Evolutionary conservation across 345 rosid species (phyloP), one percentile per base, ranked within the genome.

Genomic region (Psidium friedrichsthalianum): DNA sequence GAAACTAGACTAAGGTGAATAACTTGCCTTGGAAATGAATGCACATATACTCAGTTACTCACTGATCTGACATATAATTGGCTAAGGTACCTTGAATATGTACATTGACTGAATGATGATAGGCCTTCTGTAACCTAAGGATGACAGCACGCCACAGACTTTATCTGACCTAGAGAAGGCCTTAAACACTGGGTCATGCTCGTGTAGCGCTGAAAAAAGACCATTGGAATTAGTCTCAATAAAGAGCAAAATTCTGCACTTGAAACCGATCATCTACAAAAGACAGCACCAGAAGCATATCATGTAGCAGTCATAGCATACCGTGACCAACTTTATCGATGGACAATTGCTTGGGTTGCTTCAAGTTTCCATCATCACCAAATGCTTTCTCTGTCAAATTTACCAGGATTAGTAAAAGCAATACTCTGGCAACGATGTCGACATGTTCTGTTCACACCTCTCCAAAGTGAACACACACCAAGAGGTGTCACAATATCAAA

Each of bases 311-410:
- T 4, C 56, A 80, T 56, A 86, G 87, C 88, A 84, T 95, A 98
- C 99, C 96, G 82, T 98, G 98, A 15, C 98, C 99, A 87, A 94
- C 98, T 95, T 98, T 98, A 91, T 98, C 96, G 29, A 96, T 96
- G 32, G 98, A 98, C 57, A 94, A 92, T 86, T 96, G 91, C 92
- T 98, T 96, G 0, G 95, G 87, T 93, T 95, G 98, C 93, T 90
- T 94, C 56, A 97, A 83, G 86, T 91, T 90, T 69, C 98, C 98
- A 90, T 94, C 92, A 83, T 93, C 93, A 13, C 90, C 96, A 89
- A 98, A 93, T 88, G 99, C 98, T 90, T 96, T 96, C 85, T 95
- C 98, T 96, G 94, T 88, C 89, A 87, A 80, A 83, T 64, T 74
- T 2, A 8, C 69, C 14, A 14, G 15, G 58, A 42, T 18, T 24